Percentiles rank a stretch among this genome's conserved stretches.
phyloP scores from a whole-genome alignment of 2,329 filamentous ascomycete species.

The Trichoderma sp. region DNA sequence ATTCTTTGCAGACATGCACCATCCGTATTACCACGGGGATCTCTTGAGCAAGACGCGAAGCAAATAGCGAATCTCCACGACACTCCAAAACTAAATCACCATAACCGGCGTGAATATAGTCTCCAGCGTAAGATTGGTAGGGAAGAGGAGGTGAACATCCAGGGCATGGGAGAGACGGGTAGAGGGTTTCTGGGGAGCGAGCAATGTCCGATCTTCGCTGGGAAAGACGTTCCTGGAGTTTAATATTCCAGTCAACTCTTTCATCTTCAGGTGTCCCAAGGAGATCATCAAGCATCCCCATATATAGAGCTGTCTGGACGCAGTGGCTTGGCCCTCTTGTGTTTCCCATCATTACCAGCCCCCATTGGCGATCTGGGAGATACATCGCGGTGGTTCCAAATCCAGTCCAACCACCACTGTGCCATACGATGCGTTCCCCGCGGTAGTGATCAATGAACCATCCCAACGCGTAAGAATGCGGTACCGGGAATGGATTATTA shows the following conservation, averaged over 20 bases:
- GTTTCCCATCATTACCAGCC: background rate
- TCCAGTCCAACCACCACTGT: background rate
- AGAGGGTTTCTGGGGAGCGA: background rate
- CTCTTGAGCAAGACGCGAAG: background rate
- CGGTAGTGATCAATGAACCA: background rate
- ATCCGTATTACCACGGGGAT: background rate
- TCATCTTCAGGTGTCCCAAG: background rate
- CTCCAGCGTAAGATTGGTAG: background rate
- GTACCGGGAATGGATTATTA: background rate
- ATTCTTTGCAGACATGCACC: background rate
- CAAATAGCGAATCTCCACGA: background rate
- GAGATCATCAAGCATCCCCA: background rate
- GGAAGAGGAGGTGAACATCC: background rate
- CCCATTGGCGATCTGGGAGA: background rate
- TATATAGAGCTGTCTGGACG: background rate
- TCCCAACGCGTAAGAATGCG: background rate
- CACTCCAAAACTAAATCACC: background rate
- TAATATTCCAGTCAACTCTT: background rate
- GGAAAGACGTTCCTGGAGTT: background rate
- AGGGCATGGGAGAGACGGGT: background rate
- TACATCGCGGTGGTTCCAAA: background rate
- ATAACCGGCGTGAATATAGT: background rate
- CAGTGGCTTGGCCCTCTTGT: background rate
- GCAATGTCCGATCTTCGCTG: background rate
- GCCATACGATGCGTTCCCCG: background rate